Base-by-base conservation (phyloP, 768 basidiomycete genomes). In the Pleurotus citrinopileatus region DNA sequence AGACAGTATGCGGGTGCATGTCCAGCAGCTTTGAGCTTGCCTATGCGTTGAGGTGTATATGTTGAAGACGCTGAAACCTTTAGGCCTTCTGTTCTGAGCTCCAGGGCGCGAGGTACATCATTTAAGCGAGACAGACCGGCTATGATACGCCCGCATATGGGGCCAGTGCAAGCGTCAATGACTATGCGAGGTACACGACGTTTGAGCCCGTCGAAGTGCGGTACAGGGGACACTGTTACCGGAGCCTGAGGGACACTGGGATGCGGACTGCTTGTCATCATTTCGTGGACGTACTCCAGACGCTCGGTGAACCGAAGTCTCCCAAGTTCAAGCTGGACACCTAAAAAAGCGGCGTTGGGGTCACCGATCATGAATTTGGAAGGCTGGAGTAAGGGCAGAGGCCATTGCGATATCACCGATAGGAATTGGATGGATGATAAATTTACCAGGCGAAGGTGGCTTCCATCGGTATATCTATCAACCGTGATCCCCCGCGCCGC, bases 321-420 rank as follows among this genome's bases (percentile, higher is more conserved):
- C 10, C 74, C 74, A 10, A 84, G 54, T 23, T 65, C 72, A 37
- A 75, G 57, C 32, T 73, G 74, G 19, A 83, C 60, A 23, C 78
- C 77, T 17, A 88, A 43, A 10, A 84, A 70, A 9, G 87, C 75
- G 8, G 77, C 72, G 61, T 84, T 84, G 7, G 83, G 78, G 60
- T 86, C 85, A 20, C 79, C 81, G 10, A 68, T 57, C 40, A 85
- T 63, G 59, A 84, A 81, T 0, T 76, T 69, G 19, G 77, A 70
- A 2, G 74, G 65, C 27, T 67, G 67, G 26, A 86, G 66, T 72
- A 79, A 79, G n/a, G 78, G 79, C 37, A 76, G 65, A 7, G 85
- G 83, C 86, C 86, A 90, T 63, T 84, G 82, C 2, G 77, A 77
- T 19, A 75, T 65, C 20, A 87, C 65, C 1, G 70, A 63, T 44